A percentile compares a stretch with the other conserved stretches of the same genome.
Evolutionary conservation across 306 rosid genomes (phyloP).

Genomic region (Comarum palustre): DNA sequence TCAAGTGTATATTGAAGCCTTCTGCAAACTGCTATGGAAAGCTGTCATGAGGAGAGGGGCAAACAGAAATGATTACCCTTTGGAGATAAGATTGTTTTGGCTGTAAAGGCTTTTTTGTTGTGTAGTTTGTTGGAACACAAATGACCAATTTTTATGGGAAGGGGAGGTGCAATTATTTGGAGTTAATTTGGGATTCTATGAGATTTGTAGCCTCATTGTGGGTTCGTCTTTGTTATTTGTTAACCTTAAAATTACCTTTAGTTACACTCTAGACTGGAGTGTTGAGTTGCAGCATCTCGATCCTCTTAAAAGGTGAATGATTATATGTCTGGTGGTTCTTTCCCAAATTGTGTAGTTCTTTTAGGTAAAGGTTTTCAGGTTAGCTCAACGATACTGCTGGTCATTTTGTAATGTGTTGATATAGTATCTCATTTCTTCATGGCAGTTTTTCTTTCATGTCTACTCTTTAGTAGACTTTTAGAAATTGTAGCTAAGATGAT

Average conservation of each 20-base stretch:
- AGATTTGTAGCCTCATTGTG: not conserved
- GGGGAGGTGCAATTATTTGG: not conserved
- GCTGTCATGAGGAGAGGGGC: not conserved
- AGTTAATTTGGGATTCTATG: not conserved
- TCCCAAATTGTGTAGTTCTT: not conserved
- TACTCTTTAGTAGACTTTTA: not conserved
- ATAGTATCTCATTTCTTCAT: not conserved
- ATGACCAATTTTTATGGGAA: no score
- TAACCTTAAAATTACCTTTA: no score
- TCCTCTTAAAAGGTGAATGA: not conserved
- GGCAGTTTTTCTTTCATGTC: not conserved
- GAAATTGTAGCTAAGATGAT: not conserved
- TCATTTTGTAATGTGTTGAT: not conserved
- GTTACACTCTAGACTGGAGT: not conserved
- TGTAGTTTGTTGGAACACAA: not conserved
- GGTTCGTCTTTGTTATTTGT: no score
- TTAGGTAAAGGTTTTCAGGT: not conserved
- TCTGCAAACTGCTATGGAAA: no score
- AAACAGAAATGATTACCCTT: not conserved
- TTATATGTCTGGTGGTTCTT: no score
- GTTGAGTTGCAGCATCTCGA: not conserved
- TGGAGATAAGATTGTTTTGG: not conserved
- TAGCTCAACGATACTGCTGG: not conserved
- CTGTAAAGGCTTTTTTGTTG: not conserved
- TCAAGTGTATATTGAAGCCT: no score